phyloP scores from a whole-genome alignment of 2,329 filamentous ascomycete species.

The Helminthosporium solani region DNA sequence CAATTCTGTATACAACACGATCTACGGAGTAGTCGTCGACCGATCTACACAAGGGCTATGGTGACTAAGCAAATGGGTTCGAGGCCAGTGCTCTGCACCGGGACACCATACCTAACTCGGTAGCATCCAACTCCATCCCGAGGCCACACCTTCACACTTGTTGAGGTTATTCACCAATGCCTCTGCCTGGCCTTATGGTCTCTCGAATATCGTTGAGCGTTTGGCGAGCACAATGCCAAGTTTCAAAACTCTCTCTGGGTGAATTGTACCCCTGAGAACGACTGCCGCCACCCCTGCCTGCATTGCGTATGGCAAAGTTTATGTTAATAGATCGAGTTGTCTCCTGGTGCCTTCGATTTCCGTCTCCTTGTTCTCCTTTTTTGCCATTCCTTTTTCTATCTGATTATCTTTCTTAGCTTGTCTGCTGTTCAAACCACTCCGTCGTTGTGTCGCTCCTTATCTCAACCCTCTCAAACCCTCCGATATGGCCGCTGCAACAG shows the following conservation, averaged over 20 bases:
- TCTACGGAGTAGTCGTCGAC: too few species aligned
- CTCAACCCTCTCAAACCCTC: constrained; percentile 1
- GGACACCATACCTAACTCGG: background rate
- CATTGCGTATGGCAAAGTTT: constrained; percentile 14
- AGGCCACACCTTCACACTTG: background rate
- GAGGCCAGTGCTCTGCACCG: background rate
- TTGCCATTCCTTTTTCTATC: constrained; percentile 3
- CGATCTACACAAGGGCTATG: background rate
- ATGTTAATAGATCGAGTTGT: constrained; percentile 11
- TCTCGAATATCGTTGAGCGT: background rate
- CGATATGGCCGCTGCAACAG: constrained; percentile 25
- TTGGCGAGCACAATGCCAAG: constrained; percentile 10
- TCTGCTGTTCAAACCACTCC: background rate
- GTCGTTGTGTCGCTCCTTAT: constrained; percentile 3
- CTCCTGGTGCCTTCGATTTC: constrained; percentile 1
- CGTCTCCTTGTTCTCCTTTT: constrained; percentile 6
- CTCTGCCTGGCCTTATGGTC: too few species aligned
- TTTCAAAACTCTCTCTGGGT: constrained; percentile 7
- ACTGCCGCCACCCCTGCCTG: constrained; percentile 11
- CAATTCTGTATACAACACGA: too few species aligned
- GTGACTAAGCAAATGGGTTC: background rate
- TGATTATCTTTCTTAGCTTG: constrained; percentile 3
- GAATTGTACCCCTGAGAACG: constrained; percentile 16
- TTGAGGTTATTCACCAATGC: background rate
- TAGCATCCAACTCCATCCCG: background rate